Evolutionary conservation across 768 basidiomycete species (phyloP).

Genomic region (Tulasnella sp.): DNA sequence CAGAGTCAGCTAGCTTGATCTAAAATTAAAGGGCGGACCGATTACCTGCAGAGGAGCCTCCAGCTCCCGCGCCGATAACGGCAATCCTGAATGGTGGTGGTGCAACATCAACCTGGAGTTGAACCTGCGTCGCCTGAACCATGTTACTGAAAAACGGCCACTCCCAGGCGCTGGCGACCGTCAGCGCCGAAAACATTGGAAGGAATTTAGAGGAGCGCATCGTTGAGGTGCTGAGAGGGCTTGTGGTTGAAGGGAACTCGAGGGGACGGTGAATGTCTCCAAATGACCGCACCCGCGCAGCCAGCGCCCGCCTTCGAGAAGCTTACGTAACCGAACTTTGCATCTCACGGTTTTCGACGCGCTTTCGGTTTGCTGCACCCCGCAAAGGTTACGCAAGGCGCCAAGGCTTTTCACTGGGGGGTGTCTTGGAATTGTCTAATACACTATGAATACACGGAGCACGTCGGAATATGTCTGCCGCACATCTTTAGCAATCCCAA

Average conservation of each 20-base stretch:
- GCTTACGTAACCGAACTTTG: not conserved
- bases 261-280: not conserved
- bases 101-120: not conserved
- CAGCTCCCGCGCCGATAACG: conserved; percentile 88
- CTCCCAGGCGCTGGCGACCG: conserved; percentile 13
- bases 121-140: not conserved
- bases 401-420: not conserved
- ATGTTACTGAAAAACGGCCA: not conserved
- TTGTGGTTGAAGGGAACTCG: not conserved
- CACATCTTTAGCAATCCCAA: conserved; percentile 20
- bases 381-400: not conserved
- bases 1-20: not conserved
- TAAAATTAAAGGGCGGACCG: conserved; percentile 30
- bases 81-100: conserved; percentile 49
- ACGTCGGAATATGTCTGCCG: not conserved
- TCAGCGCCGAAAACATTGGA: conserved; percentile 5
- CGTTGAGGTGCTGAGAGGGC: not conserved
- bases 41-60: conserved; percentile 62
- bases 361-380: not conserved
- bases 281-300: not conserved
- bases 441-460: not conserved
- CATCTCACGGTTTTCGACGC: not conserved
- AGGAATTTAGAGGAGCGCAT: not conserved
- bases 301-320: not conserved
- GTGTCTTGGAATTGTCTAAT: conserved; percentile 1